phyloP scores from a whole-genome alignment of 163 green algal genomes.

The Chlamydomonas reinhardtii region DNA sequence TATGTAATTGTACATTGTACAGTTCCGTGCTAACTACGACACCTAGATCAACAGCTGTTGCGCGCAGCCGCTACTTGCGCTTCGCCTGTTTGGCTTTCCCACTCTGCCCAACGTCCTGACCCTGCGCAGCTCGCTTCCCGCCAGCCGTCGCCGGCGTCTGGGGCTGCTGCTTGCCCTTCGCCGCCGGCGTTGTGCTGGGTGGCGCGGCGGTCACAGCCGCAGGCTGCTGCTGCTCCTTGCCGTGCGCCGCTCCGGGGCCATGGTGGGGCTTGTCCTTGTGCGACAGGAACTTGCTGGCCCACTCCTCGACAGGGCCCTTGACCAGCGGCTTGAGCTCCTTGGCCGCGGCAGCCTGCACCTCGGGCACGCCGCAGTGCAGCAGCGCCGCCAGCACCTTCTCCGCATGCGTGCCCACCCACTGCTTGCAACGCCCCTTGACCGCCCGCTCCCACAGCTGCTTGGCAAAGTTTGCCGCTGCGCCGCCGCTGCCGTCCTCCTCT shows the following conservation, averaged over 20 bases:
- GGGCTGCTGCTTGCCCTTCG: neutral
- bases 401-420: slow-evolving; percentile 70
- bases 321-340: slow-evolving; percentile 63
- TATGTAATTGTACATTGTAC: too few relatives aligned
- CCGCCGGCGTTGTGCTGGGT: neutral
- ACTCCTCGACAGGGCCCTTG: slow-evolving; percentile 42
- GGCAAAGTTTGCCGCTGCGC: slow-evolving; percentile 51
- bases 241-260: neutral
- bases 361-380: slow-evolving; percentile 55
- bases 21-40: too few relatives aligned
- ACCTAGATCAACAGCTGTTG: too few relatives aligned
- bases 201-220: neutral
- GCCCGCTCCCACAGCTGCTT: slow-evolving; percentile 68
- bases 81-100: slow-evolving; percentile 28
- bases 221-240: slow-evolving; percentile 4
- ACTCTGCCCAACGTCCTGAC: neutral
- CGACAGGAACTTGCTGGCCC: slow-evolving; percentile 19
- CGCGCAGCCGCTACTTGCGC: neutral
- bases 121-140: neutral
- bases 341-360: slow-evolving; percentile 44
- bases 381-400: slow-evolving; percentile 83
- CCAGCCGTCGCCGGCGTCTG: neutral
- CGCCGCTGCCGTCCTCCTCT: neutral
- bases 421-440: slow-evolving; percentile 62
- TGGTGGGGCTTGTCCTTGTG: neutral